Base-by-base conservation (phyloP, 163 green algal species). In the Scenedesmus sp. region DNA sequence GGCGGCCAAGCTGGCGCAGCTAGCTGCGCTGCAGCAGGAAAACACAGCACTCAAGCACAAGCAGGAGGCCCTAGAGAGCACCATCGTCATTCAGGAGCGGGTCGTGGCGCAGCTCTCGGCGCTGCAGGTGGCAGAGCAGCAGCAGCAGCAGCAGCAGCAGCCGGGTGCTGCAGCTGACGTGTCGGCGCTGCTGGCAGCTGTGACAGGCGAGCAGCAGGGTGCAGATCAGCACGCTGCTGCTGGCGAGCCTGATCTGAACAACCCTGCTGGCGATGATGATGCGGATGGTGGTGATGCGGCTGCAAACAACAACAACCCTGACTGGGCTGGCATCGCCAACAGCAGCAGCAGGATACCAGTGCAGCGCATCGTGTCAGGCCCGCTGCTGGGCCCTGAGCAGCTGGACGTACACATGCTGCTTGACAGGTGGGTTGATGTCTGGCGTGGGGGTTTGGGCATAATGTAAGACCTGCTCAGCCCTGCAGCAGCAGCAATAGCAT, bases 361-460 rank as follows among this genome's bases (percentile, higher is more conserved):
- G 82, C 82, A 16, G 55, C 82, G 54, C 2, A 6, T 86, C 15
- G 13, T 70, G 55, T 66, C 34, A 8, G 54, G 20, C 54, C 54
- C 54, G 81, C 81, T 46, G 81, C 55, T 70, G 81, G 54, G 20
- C 54, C 57, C 57, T 4, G 23, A 73, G 83, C 57, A 73, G 57
- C 57, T 70, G 86, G 52, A 90, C 1, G 86, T 90, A 54, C 66
- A n/a, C 8, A 15, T 55, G 26, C 86, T 90, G 86, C 64, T 90
- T 54, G 46, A 82, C 4, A 34, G 67, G 67, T 79, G 67, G 23
- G 67, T 26, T 26, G 26, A 26, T 26, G 26, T 26, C 26, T 26
- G 26, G 26, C 26, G 26, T 26, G 26, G 26, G 26, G 26, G 26
- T 26, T 26, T 26, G 26, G 26, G 26, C 26, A 26, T 26, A 26